Percentiles rank a stretch among this genome's conserved stretches.
phyloP scores from a whole-genome alignment of 768 basidiomycete species.

The Lenzites betulinus region DNA sequence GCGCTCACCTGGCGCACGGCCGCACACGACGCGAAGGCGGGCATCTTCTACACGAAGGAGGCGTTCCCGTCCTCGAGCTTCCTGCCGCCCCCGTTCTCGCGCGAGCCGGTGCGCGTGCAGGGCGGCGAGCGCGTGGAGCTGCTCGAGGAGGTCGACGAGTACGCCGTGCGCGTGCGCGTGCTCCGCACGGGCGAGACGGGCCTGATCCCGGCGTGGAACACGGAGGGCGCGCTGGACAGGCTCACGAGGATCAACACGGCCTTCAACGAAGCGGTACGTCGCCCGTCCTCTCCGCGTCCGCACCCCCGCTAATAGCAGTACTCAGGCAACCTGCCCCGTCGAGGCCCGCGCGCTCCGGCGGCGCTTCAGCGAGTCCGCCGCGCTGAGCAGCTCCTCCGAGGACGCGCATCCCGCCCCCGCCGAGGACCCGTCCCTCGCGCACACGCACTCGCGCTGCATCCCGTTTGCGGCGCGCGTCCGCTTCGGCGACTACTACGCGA shows the following conservation, averaged over 20 bases:
- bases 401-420: neutral
- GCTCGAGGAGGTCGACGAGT: conserved; percentile 28
- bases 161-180: conserved; percentile 27
- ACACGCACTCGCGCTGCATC: conserved; percentile 25
- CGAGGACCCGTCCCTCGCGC: conserved; percentile 11
- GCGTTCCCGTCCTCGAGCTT: conserved; percentile 26
- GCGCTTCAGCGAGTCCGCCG: conserved; percentile 15
- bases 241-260: conserved; percentile 33
- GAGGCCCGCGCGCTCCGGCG: conserved; percentile 18
- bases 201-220: conserved; percentile 31
- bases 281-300: neutral
- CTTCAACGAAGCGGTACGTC: conserved; percentile 33
- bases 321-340: conserved; percentile 23
- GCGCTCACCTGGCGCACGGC: conserved; percentile 24
- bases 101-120: conserved; percentile 29
- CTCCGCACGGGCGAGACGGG: conserved; percentile 23
- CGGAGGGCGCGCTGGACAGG: conserved; percentile 31
- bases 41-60: conserved; percentile 31
- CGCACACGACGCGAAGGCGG: conserved; percentile 26
- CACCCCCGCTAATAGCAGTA: neutral
- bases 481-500: conserved; percentile 19
- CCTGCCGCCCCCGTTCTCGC: conserved; percentile 25
- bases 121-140: conserved; percentile 26
- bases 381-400: neutral
- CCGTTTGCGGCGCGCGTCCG: conserved; percentile 20